Evolutionary conservation across 2,329 filamentous ascomycete genomes (phyloP).

Genomic region (Boeremia exigua): DNA sequence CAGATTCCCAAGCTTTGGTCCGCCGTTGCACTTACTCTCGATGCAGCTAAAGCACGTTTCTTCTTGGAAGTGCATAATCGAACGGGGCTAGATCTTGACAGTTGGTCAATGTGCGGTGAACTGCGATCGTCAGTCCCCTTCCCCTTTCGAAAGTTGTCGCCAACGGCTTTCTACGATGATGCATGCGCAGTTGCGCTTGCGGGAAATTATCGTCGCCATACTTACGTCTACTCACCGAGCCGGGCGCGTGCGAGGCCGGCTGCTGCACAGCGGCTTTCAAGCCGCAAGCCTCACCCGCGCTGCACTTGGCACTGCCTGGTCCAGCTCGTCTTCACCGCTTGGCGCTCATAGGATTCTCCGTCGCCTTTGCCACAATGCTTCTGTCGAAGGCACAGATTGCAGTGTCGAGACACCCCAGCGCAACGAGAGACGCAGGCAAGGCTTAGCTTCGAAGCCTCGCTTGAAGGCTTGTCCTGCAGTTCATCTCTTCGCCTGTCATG

Average conservation of each 20-base stretch:
- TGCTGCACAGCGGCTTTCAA: slow-evolving; percentile 12
- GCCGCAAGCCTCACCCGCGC: slow-evolving; percentile 10
- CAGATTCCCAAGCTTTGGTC: neutral
- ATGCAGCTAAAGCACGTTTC: neutral
- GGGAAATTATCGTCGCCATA: slow-evolving; percentile 10
- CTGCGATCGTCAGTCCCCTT: slow-evolving; percentile 5
- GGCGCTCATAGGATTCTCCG: slow-evolving; percentile 5
- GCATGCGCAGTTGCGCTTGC: slow-evolving; percentile 6
- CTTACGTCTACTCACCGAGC: neutral
- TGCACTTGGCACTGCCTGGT: slow-evolving; percentile 9
- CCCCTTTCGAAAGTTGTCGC: neutral
- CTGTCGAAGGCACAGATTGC: neutral
- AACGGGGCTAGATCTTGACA: slow-evolving; percentile 1
- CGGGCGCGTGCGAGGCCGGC: neutral
- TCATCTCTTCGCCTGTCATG: neutral
- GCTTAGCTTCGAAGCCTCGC: slow-evolving; percentile 10
- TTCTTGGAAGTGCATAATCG: neutral
- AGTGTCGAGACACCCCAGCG: neutral
- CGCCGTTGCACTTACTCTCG: slow-evolving; percentile 1
- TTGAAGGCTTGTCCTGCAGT: slow-evolving; percentile 9
- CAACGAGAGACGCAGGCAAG: slow-evolving; percentile 18
- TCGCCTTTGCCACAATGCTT: slow-evolving; percentile 2
- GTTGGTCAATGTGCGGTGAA: neutral
- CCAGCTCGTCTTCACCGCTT: slow-evolving; percentile 3
- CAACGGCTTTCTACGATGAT: slow-evolving; percentile 6